Evolutionary conservation across 2,329 filamentous ascomycete species (phyloP), one percentile per base, ranked within the genome.

Genomic region (Didymella segeticola): DNA sequence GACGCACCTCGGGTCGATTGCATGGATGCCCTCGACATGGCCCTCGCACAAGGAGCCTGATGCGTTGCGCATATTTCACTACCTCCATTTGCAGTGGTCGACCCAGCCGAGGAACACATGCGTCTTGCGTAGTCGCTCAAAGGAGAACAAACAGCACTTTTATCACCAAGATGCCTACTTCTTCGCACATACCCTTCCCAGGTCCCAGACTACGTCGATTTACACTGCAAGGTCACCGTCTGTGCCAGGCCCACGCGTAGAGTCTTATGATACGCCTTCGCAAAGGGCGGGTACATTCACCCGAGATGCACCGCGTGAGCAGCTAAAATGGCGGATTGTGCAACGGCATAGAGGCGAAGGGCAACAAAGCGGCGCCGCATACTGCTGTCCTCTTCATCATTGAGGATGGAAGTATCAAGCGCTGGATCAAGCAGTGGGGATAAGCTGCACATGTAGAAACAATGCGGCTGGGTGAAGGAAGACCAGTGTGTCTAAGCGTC

Each of bases 341-440:
- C 39, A 68, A 71, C 43, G 74, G 72, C 1, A 74, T 77, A 38
- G 53, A 73, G 45, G 61, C 65, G 25, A 70, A 62, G 15, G 55
- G 57, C n/a, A 58, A 48, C 27, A 69, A 71, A 55, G 74, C 74
- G 22, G 61, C 60, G 2, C 76, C 74, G 74, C 66, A 66, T 47
- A 74, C 74, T 17, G 68, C 72, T 20, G 74, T 71, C n/a, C 76
- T 76, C 22, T 75, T 76, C 51, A 72, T 75, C 53, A 63, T 75
- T 14, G 60, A 69, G 27, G 61, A 70, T 26, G 72, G 70, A 9
- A 75, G 75, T 61, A 63, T 76, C 17, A 62, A 64, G 47, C 69
- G 70, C 22, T 75, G 73, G 57, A 72, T 67, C 15, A 76, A 75
- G 50, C 73, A 74, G 45, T 76, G 75, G 71, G n/a, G 72, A 76